Evolutionary conservation across 176 grass and related monocot species (phyloP).

Genomic region (Urochloa ruziziensis): DNA sequence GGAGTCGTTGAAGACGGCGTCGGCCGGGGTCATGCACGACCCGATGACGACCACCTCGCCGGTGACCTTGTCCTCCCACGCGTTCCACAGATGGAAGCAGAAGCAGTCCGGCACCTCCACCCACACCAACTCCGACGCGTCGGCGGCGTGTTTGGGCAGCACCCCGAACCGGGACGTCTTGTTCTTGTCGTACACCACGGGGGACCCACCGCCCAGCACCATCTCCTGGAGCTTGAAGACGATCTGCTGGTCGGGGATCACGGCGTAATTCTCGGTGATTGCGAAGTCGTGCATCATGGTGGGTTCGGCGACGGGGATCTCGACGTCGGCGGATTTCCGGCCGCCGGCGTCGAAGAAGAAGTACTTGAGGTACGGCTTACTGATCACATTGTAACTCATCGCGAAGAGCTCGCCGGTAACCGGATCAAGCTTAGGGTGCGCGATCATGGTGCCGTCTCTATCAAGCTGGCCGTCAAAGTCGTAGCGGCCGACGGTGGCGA

Average conservation of each 20-base stretch:
- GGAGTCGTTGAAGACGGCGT: constrained; percentile 89
- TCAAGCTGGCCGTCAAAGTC: constrained; percentile 76
- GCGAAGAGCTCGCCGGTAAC: constrained; percentile 80
- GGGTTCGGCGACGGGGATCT: constrained; percentile 65
- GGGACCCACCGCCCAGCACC: constrained; percentile 78
- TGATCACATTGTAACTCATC: constrained; percentile 82
- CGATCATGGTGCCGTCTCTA: constrained; percentile 74
- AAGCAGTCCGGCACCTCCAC: constrained; percentile 81
- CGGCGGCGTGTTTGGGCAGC: constrained; percentile 57
- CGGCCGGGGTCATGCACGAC: constrained; percentile 92
- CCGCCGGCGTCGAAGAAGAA: constrained; percentile 74
- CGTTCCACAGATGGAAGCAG: constrained; percentile 98
- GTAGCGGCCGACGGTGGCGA: constrained; percentile 67
- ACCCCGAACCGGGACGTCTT: constrained; percentile 70
- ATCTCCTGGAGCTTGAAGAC: constrained; percentile 89
- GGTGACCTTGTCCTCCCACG: constrained; percentile 71
- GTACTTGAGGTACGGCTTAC: constrained; percentile 80
- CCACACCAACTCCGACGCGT: constrained; percentile 59
- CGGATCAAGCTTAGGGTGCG: constrained; percentile 90
- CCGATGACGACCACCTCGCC: constrained; percentile 86
- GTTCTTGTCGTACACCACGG: constrained; percentile 71
- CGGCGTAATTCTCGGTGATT: constrained; percentile 65
- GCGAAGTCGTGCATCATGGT: constrained; percentile 98
- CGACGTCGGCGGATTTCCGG: constrained; percentile 62
- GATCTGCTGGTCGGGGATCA: constrained; percentile 87